Conservation (phyloP, 176 grass and related monocot species). For the Pontederia crassipes region DNA sequence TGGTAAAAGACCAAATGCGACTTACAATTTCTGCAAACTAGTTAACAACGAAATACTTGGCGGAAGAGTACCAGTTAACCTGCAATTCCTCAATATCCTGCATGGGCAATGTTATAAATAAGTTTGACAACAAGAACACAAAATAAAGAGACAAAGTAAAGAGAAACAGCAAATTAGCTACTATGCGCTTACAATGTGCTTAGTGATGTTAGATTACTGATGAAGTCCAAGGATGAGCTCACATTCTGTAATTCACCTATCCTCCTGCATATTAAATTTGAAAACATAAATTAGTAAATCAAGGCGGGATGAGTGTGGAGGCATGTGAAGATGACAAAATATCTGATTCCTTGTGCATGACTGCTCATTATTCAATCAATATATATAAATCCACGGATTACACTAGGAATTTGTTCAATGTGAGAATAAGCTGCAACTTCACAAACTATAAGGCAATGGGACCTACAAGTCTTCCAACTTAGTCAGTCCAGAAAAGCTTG, state of each 20-base stretch:
- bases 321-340: too few relatives aligned
- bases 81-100: conserved; percentile 81
- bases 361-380: too few relatives aligned
- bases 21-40: conserved; percentile 38
- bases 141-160: background rate
- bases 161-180: background rate
- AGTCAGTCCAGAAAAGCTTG: conserved; percentile 18
- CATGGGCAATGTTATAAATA: background rate
- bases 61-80: conserved; percentile 59
- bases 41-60: conserved; percentile 44
- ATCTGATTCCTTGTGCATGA: too few relatives aligned
- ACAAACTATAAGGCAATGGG: background rate
- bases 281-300: too few relatives aligned
- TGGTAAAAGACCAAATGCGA: background rate
- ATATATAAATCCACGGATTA: too few relatives aligned
- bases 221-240: conserved; percentile 8
- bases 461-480: conserved; percentile 24
- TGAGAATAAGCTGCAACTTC: background rate
- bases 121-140: background rate
- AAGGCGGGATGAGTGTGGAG: too few relatives aligned
- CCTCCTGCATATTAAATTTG: background rate
- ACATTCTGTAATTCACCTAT: conserved; percentile 5
- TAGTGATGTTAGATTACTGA: conserved; percentile 1
- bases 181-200: conserved; percentile 34
- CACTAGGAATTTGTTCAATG: background rate